Evolutionary conservation across 2,329 filamentous ascomycete species (phyloP), one percentile per base, ranked within the genome.

Genomic region (Shiraia sp.): DNA sequence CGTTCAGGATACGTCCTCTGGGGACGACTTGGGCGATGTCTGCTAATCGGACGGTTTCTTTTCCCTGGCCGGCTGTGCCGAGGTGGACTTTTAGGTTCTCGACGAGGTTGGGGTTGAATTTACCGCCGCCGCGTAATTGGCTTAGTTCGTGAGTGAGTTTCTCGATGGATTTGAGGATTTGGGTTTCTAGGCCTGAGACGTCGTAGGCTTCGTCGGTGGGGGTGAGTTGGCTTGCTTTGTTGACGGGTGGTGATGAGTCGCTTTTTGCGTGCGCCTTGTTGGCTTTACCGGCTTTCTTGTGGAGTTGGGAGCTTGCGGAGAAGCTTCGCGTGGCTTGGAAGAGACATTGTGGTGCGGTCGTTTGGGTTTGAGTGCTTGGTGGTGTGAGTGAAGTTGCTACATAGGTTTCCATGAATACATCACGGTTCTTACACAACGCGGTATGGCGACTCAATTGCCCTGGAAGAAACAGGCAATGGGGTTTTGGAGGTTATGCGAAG

Each of bases 11-110:
- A 40, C 83, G 69, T 9, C 83, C 83, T 56, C 84, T 83, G 0
- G 82, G 81, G 27, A 87, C 73, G 12, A 88, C 81, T 59, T 86
- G 84, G 2, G 83, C 85, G 42, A 88, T 59, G 59, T 87, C 83
- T 8, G 78, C 75, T 36, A 88, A 55, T 48, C 71, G 75, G 34
- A 79, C 74, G 2, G 68, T 78, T 44, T 79, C 72, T 44, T 78
- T 80, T 28, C 57, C 60, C n/a, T 58, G 61, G 40, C 57, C 53
- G 23, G 58, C 63, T 33, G 68, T 72, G 42, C 83, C 74, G 33
- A 85, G 56, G 35, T 77, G 71, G n/a, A 88, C 83, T 26, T 77
- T 75, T 38, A 88, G 55, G 14, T 68, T 71, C 65, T 87, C 85
- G 22, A 88, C 71, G 2, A 78, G 63, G 33, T 83, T 78, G 0